Base-by-base conservation (phyloP, 805 yeast genomes). In the Lachancea waltii region DNA sequence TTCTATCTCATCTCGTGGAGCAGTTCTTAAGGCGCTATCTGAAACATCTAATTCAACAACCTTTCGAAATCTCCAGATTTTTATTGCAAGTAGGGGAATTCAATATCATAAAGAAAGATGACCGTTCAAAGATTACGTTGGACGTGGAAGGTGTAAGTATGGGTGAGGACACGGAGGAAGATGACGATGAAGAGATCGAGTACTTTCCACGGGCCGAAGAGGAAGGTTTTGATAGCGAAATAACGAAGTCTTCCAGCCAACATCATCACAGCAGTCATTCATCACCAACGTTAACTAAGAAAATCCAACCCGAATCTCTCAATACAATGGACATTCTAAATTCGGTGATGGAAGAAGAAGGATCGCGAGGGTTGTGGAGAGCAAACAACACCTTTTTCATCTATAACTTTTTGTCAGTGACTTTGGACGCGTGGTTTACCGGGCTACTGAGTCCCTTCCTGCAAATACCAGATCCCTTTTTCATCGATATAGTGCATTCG, bases 341-440 rank as follows among this genome's bases (percentile, higher is more conserved):
- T 14, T 68, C 81, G 43, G 73, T 73, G 38, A 71, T 73, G 50
- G 72, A 86, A 17, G 78, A 70, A 62, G 95, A 71, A 53, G 95
- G 82, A 18, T 79, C 78, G 14, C 66, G 75, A 49, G 86, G 87
- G 3, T 59, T 81, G 7, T 78, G 85, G 68, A 70, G 85, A 51
- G 85, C 87, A 8, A 72, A 79, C 28, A 81, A 84, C 54, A 81
- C 95, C 2, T 72, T 95, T 0, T 90, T 87, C 51, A 68, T 92
- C 14, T 72, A 82, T 54, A 81, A 74, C 38, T 82, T 95, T 0
- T 65, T 86, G 14, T 75, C 81, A 2, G 75, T 78, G 34, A 82
- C 95, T 0, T 64, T 87, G 32, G 90, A 85, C 53, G 85, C 95
- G 1, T 89, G 97, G 97, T 69, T 87, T 33, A 82, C 94, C 0